Evolutionary conservation across 75 land plant genomes (phyloP).

Genomic region (Cupressus sempervirens): DNA sequence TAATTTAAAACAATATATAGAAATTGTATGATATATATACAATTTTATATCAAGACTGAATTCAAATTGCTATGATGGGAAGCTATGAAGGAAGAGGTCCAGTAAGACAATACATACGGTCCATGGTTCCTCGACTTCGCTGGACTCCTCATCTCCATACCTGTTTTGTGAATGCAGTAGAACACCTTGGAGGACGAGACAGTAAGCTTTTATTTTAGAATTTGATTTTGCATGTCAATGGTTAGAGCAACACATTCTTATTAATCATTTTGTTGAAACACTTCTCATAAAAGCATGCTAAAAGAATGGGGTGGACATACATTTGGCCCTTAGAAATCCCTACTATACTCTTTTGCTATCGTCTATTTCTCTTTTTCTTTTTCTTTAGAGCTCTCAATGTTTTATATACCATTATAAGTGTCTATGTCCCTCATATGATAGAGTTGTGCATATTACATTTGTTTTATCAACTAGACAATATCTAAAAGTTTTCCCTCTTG

Average conservation of each 20-base stretch:
- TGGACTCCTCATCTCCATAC: conserved; percentile 85
- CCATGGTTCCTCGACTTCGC: conserved; percentile 64
- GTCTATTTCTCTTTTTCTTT: too few relatives aligned
- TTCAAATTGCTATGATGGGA: background rate
- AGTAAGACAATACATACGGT: conserved; percentile 67
- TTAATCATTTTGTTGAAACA: too few relatives aligned
- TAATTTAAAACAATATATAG: too few relatives aligned
- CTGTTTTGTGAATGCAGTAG: conserved; percentile 62
- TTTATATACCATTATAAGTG: too few relatives aligned
- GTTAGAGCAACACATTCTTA: too few relatives aligned
- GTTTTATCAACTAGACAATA: background rate
- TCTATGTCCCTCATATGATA: background rate
- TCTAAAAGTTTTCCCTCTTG: background rate
- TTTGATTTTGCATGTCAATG: too few relatives aligned
- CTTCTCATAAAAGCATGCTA: too few relatives aligned
- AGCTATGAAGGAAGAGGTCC: conserved; percentile 23
- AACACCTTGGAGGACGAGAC: conserved; percentile 70
- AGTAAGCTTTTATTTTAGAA: conserved; percentile 31
- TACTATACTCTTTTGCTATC: too few relatives aligned
- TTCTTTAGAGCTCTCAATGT: too few relatives aligned
- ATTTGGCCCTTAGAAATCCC: background rate
- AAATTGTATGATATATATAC: too few relatives aligned
- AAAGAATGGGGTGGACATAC: background rate
- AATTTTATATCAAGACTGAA: too few relatives aligned
- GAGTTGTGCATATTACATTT: background rate